Base-by-base conservation (phyloP, 1,284 basidiomycete species). In the Trametes versicolor region DNA sequence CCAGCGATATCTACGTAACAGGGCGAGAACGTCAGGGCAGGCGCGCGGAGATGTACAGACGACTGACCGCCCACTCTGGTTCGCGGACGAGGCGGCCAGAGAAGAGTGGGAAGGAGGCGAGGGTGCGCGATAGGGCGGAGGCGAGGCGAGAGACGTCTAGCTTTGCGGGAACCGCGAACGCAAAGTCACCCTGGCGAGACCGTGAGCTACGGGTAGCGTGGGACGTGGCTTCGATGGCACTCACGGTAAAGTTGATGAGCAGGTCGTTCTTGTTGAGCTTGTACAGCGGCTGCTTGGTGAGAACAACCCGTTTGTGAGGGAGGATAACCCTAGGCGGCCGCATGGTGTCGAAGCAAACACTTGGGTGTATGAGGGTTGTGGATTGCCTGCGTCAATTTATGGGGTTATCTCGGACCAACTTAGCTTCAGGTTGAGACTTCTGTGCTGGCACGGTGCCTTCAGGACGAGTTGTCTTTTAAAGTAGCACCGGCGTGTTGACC, bases 211-310 rank as follows among this genome's bases (percentile, higher is more conserved):
- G 4, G 17, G 17, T 1, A 47, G 25, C 27, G 21, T 19, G n/a
- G n/a, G 8, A 45, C 4, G 10, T 3, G 12, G 25, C 29, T 19
- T 36, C 37, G 37, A 36, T 47, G 2, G 12, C 36, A 51, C 58
- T 59, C 49, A 52, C 58, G 23, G 58, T 59, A 49, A 51, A 59
- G 49, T 59, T 59, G 36, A 59, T 51, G 17, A 59, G 49, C 7
- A 59, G 39, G 29, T 59, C 47, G 25, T 59, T 59, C 34, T 39
- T 59, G 49, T 52, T 51, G 15, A 52, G 58, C 25, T 23, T 15
- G 34, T 59, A 59, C 37, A 23, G n/a, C 10, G 25, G 36, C 48
- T 51, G 29, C 19, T 41, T 25, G 1, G 21, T 27, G 25, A 59
- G 58, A 2, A 39, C 25, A 23, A 25, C 27, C 25, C 47, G 49